Evolutionary conservation across 345 rosid species (phyloP), one percentile per base, ranked within the genome.

Genomic region (Brassica juncea): DNA sequence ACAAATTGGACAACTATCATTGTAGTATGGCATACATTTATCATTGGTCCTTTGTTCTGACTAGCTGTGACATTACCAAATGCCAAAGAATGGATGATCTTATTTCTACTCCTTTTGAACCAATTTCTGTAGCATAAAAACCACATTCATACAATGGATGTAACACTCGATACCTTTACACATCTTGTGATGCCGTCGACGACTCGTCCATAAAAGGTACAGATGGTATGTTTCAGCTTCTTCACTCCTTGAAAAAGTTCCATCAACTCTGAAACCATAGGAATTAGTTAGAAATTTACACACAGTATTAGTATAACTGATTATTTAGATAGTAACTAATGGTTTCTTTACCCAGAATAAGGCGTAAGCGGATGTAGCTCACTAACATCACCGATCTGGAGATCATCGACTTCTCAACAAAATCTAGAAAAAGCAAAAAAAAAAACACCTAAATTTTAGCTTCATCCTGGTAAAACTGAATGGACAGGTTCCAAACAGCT

Each of bases 291-390:
- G 1, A 55, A 57, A 32, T 59, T 28, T 35, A 67, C 19, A 52
- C 31, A 39, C 12, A 12, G 61, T 31, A 30, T 15, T 6, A 70
- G 58, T 55, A 59, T 23, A 65, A 67, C 7, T 47, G 31, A 66
- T 47, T 42, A 37, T 60, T 60, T 11, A 8, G 8, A 19, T 34
- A 57, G 30, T n/a, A 52, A n/a, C 57, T 4, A 52, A 8, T 27
- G 57, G 68, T 61, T 66, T 55, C 81, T 23, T 84, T 86, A 93
- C 97, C 91, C 0, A 91, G 85, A 83, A 84, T 70, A 71, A 89
- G 76, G 68, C 89, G 85, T 58, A 90, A 62, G 16, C 79, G 87
- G 65, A 91, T 75, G 82, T 87, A 90, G 23, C 77, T 82, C 55
- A 78, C 28, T 12, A 55, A 83, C 42, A 80, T 80, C 58, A 65